Evolutionary conservation across 2,329 filamentous ascomycete genomes (phyloP), one percentile per base, ranked within the genome.

Genomic region (Arthrobotrys pseudoclavata): DNA sequence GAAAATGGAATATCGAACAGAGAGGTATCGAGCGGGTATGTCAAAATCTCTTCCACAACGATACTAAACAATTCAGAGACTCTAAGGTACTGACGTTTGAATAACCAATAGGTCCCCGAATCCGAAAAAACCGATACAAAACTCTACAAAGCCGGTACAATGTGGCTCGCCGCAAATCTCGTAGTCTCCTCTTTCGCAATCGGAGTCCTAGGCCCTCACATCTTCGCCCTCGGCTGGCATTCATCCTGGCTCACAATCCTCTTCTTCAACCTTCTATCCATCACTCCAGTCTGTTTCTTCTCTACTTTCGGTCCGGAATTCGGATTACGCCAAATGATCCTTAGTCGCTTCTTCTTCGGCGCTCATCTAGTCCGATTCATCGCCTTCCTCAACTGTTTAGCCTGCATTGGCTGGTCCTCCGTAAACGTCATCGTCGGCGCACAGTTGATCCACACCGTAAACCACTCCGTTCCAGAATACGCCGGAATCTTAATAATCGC

Each of bases 81-180:
- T 50, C 10, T 7, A 37, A 9, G 4, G 12, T 53, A 24, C 24
- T 52, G 29, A 42, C 42, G 47, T 29, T 18, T 18, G 42, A 45
- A 37, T 53, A 48, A 53, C 34, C 2, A 18, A 63, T 63, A 79
- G 75, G 75, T 79, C 37, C 91, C 91, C 0, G 88, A 89, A 67
- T 86, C 90, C 81, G 91, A 93, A 84, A 85, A 91, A 80, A 89
- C 87, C 4, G 89, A 92, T 83, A 87, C 85, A 40, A 89, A 88
- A 24, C 86, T 91, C 83, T 85, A 87, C 81, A 91, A 92, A 80
- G 87, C 92, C 79, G 89, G 89, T 62, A 93, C 91, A 26, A 88
- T 93, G 89, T 94, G 91, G 91, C 85, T 92, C 52, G 90, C 91
- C 0, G 91, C 91, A 81, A 94, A 94, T 84, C 89, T 94, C 89